Conservation (phyloP, 139 green algal genomes). For the Raphidocelis subcapitata region DNA sequence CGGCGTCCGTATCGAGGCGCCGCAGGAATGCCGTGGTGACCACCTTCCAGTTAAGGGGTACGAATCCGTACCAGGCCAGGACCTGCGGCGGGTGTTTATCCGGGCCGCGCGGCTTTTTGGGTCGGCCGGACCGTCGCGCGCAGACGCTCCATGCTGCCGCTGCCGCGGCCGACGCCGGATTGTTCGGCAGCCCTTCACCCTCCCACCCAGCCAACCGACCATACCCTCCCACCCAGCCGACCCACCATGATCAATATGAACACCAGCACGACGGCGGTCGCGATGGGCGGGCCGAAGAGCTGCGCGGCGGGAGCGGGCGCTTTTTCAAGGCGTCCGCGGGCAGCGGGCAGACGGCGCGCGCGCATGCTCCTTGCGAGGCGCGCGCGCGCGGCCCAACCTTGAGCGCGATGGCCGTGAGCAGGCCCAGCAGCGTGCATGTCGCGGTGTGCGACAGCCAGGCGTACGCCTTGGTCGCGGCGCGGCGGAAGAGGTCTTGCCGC, state of each 20-base stretch:
- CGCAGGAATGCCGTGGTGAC: conserved; percentile 16
- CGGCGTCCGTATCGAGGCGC: conserved; percentile 12
- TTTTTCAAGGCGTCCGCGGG: neutral
- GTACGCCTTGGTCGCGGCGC: conserved; percentile 2
- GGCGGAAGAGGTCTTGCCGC: neutral
- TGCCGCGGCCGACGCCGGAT: too few relatives aligned
- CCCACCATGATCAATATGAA: conserved; percentile 24
- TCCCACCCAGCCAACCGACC: too few relatives aligned
- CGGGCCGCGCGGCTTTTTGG: too few relatives aligned
- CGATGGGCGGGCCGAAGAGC: conserved; percentile 23
- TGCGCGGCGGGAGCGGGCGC: neutral
- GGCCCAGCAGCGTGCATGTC: conserved; percentile 25
- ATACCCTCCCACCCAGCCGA: too few relatives aligned
- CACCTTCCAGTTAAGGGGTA: conserved; percentile 21
- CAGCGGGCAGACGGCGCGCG: neutral
- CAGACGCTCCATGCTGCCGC: too few relatives aligned
- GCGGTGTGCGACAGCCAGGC: conserved; percentile 29
- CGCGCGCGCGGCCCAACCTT: neutral
- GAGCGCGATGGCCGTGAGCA: conserved; percentile 16
- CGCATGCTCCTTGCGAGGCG: neutral
- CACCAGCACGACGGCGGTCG: conserved; percentile 13
- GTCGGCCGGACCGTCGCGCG: too few relatives aligned
- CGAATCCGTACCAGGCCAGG: conserved; percentile 27
- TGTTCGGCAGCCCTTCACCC: too few relatives aligned
- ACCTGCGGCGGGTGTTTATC: conserved; percentile 17